Conservation (phyloP, 495 filamentous ascomycete genomes). For the Talaromyces wortmannii region DNA sequence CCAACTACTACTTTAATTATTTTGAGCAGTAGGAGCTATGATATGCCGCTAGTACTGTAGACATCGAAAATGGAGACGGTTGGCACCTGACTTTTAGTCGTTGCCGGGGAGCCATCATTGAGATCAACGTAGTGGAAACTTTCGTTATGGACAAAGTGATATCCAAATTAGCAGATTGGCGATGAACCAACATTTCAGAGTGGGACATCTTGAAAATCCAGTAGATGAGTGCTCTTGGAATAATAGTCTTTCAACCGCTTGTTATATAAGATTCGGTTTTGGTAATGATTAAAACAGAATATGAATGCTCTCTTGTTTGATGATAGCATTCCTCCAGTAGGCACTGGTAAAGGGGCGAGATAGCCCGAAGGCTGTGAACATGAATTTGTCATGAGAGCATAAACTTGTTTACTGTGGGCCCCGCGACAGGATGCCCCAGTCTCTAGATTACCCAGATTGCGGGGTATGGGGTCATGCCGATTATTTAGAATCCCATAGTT, state of each 20-base stretch:
- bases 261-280: background rate
- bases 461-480: no score
- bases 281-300: background rate
- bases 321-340: no score
- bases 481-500: no score
- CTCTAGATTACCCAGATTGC: no score
- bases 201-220: background rate
- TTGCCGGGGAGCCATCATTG: background rate
- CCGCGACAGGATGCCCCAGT: no score
- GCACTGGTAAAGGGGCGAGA: no score
- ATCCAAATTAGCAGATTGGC: slow-evolving; percentile 1
- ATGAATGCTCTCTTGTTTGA: background rate
- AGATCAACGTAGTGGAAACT: slow-evolving; percentile 1
- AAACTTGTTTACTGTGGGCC: no score
- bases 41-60: background rate
- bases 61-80: slow-evolving; percentile 2
- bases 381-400: no score
- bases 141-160: slow-evolving; percentile 1
- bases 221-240: background rate
- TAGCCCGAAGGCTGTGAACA: no score
- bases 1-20: slow-evolving; percentile 2
- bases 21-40: slow-evolving; percentile 3
- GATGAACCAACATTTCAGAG: slow-evolving; percentile 1
- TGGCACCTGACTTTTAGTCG: slow-evolving; percentile 1
- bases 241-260: background rate